Percentiles rank a stretch among this genome's conserved stretches.
phyloP scores from a whole-genome alignment of 1,139 yeast genomes.

The Debaryomyces psychrophilus region DNA sequence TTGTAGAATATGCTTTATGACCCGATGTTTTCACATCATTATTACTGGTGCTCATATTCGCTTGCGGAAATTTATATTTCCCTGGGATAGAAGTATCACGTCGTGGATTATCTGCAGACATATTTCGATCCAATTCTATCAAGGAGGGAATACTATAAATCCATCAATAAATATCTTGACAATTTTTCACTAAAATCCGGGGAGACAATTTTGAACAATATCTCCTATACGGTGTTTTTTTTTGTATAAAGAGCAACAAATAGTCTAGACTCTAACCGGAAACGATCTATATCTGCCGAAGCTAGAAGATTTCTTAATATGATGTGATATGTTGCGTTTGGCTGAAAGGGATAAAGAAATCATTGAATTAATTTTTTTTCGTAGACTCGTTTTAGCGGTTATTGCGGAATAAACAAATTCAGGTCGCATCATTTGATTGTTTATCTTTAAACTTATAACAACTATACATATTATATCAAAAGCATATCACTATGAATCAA shows the following conservation, averaged over 20 bases:
- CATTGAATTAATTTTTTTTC: constrained; percentile 4
- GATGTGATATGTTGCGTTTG: neutral
- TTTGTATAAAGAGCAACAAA: neutral
- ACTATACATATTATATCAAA: neutral
- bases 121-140: neutral
- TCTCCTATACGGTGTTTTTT: neutral
- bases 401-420: constrained; percentile 3
- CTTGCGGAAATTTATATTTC: neutral
- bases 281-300: neutral
- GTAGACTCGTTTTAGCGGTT: constrained; percentile 5
- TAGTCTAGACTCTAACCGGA: neutral
- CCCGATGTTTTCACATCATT: neutral
- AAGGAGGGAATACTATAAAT: neutral
- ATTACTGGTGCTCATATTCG: neutral
- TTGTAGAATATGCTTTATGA: neutral
- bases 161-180: neutral
- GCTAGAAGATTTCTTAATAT: neutral
- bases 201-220: neutral
- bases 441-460: neutral
- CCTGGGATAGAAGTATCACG: neutral
- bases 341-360: neutral
- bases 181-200: constrained; percentile 3
- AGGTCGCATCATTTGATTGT: neutral
- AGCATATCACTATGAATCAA: constrained; percentile 9
- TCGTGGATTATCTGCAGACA: neutral